Percentiles rank a stretch among this genome's conserved stretches.
phyloP scores from a whole-genome alignment of 2,329 filamentous ascomycete species.

The Sporothrix phasma region DNA sequence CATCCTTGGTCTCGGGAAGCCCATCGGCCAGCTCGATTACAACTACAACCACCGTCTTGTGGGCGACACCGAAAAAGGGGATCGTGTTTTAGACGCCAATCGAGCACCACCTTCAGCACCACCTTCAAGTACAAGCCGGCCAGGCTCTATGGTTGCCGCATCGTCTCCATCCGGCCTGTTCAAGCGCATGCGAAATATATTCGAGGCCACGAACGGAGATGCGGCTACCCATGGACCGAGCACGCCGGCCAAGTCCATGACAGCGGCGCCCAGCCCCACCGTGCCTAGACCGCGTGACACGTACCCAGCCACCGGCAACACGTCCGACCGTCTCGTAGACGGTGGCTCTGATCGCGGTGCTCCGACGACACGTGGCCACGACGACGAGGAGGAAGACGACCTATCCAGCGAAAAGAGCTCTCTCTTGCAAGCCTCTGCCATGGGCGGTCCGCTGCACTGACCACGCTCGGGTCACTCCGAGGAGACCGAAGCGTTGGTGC shows the following conservation, averaged over 20 bases:
- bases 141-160: constrained; percentile 14
- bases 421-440: constrained; percentile 21
- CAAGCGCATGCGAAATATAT: constrained; percentile 33
- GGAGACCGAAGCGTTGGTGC: constrained; percentile 7
- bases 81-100: neutral
- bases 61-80: constrained; percentile 6
- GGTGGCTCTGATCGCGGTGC: constrained; percentile 5
- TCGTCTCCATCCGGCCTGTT: constrained; percentile 27
- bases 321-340: constrained; percentile 15
- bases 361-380: neutral
- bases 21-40: constrained; percentile 19
- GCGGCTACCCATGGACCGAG: neutral
- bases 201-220: constrained; percentile 24
- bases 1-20: neutral
- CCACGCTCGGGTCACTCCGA: constrained; percentile 26
- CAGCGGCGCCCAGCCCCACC: neutral
- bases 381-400: constrained; percentile 16
- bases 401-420: constrained; percentile 25
- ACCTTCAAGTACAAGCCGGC: neutral
- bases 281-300: constrained; percentile 16
- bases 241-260: neutral
- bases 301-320: constrained; percentile 20
- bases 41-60: constrained; percentile 18
- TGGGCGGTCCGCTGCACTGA: constrained; percentile 24
- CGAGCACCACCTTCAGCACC: neutral